Conservation (phyloP, 768 basidiomycete species). For the Lactifluus rugatus region DNA sequence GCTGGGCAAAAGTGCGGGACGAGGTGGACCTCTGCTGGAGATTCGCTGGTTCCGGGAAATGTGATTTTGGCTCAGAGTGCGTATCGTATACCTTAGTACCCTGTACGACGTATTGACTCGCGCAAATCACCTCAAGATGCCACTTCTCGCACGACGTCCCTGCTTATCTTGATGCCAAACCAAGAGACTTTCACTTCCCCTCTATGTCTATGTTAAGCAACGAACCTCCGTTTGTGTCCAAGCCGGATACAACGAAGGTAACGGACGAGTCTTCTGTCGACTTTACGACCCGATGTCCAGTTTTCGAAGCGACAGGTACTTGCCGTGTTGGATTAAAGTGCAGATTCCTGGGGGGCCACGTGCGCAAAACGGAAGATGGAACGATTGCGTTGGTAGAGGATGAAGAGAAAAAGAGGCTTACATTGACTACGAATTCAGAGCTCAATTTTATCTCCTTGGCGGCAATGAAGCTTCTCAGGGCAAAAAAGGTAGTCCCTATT, state of each 20-base stretch:
- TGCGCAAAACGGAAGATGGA: constrained; percentile 39
- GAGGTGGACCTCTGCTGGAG: constrained; percentile 77
- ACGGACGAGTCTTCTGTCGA: constrained; percentile 36
- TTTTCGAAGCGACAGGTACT: constrained; percentile 57
- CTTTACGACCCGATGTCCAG: constrained; percentile 47
- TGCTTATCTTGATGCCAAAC: constrained; percentile 69
- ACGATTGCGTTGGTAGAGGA: constrained; percentile 39
- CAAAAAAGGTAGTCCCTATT: constrained; percentile 48
- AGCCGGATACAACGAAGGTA: constrained; percentile 23
- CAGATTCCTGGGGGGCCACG: constrained; percentile 78
- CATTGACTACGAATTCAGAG: constrained; percentile 44
- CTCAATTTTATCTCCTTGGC: constrained; percentile 58
- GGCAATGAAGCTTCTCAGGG: constrained; percentile 49
- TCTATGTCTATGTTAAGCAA: constrained; percentile 33
- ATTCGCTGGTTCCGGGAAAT: constrained; percentile 57
- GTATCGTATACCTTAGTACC: constrained; percentile 16
- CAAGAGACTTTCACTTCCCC: constrained; percentile 59
- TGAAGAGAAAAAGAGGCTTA: constrained; percentile 45
- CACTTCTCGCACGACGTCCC: constrained; percentile 69
- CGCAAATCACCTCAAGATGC: constrained; percentile 39
- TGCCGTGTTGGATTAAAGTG: constrained; percentile 87
- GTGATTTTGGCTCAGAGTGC: constrained; percentile 61
- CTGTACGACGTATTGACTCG: not conserved
- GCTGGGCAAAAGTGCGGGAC: constrained; percentile 69
- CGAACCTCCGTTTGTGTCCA: constrained; percentile 42